These are phyloP conservation scores for Magnolia sinica DNA, from an alignment of 164 flowering plant genomes.

Conservation along the genomic window DNA sequence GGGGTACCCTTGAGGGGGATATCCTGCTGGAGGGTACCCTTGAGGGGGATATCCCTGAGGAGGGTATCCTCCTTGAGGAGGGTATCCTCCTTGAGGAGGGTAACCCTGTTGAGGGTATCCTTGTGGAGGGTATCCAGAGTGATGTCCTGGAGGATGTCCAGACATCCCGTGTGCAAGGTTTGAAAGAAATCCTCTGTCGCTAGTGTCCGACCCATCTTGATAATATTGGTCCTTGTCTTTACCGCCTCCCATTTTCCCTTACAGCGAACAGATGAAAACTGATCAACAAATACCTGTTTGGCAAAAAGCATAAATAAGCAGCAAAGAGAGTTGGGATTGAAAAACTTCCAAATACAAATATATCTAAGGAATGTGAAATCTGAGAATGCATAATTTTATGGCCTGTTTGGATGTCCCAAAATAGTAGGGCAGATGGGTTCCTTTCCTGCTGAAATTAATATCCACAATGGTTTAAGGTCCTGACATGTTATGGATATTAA, in stretches of 20 bases:
- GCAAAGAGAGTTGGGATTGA: not conserved
- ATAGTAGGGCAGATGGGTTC: not conserved
- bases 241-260: conserved; percentile 49
- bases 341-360: not conserved
- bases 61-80: conserved; percentile 34
- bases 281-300: not conserved
- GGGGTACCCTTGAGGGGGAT: conserved; percentile 35
- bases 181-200: conserved; percentile 47
- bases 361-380: no score
- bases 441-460: not conserved
- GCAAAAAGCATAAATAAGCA: not conserved
- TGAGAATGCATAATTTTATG: no score
- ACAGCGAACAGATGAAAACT: not conserved
- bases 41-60: conserved; percentile 36
- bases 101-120: conserved; percentile 39
- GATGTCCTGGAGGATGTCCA: conserved; percentile 17
- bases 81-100: conserved; percentile 26
- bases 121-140: conserved; percentile 29
- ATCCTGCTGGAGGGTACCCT: conserved; percentile 29
- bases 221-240: conserved; percentile 45
- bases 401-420: not conserved
- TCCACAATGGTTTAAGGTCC: not conserved
- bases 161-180: conserved; percentile 31
- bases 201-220: conserved; percentile 15
- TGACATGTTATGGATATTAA: not conserved